phyloP scores from a whole-genome alignment of 1,139 yeast species.

The Blastobotrys arbuscula region DNA sequence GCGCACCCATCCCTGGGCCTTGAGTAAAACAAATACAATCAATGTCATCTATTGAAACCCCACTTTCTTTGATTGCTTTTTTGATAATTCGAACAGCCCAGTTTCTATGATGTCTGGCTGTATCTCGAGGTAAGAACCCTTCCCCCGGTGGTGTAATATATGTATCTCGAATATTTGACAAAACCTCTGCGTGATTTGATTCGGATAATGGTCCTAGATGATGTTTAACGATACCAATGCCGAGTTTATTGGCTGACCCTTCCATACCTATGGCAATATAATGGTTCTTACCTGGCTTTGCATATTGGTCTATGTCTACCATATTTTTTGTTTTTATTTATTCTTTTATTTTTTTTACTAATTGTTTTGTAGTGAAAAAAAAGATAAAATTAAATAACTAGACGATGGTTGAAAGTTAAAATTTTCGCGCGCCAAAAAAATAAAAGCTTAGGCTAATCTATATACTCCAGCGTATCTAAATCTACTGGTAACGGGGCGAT shows the following conservation, averaged over 20 bases:
- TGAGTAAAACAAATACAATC: conserved; percentile 94
- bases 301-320: conserved; percentile 22
- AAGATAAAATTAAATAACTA: no score
- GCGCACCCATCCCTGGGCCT: conserved; percentile 99
- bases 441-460: no score
- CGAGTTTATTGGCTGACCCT: conserved; percentile 95
- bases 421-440: no score
- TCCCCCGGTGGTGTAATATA: conserved; percentile 97
- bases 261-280: conserved; percentile 79
- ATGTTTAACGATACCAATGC: conserved; percentile 87
- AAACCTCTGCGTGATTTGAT: conserved; percentile 61
- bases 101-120: conserved; percentile 92
- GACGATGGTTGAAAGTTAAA: no score
- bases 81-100: conserved; percentile 86
- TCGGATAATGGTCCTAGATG: conserved; percentile 38
- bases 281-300: conserved; percentile 23
- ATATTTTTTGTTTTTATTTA: not conserved
- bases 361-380: no score
- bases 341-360: no score
- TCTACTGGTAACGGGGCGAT: not conserved
- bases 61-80: conserved; percentile 59
- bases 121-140: conserved; percentile 92
- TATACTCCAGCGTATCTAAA: not conserved
- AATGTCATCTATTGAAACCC: conserved; percentile 48
- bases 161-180: conserved; percentile 88